These are phyloP conservation scores for Entomophthora muscae DNA, from an alignment of 371 early-diverging fungal genomes.

Conservation along the genomic window DNA sequence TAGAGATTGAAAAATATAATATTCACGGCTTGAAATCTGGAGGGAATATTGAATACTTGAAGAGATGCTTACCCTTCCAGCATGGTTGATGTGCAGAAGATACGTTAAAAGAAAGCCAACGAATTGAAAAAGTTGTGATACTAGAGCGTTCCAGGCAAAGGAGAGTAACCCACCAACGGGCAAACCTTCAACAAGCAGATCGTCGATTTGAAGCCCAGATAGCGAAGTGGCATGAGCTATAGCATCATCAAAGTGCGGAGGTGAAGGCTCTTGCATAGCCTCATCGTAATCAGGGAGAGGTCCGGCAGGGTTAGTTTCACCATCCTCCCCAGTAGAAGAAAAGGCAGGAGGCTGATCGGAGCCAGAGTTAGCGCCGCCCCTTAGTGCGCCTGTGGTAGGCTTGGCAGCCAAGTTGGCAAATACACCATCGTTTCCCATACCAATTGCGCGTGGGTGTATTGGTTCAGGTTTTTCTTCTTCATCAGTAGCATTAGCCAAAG, in stretches of 20 bases:
- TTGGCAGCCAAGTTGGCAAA: conserved; percentile 39
- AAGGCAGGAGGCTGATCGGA: neutral
- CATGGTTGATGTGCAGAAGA: conserved; percentile 40
- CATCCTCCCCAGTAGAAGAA: conserved; percentile 12
- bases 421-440: conserved; percentile 31
- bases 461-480: conserved; percentile 6
- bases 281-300: conserved; percentile 25
- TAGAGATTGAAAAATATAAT: neutral
- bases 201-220: conserved; percentile 14
- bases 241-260: conserved; percentile 36
- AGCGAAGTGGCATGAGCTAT: conserved; percentile 32
- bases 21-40: neutral
- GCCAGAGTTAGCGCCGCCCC: neutral
- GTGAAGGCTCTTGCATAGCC: conserved; percentile 36
- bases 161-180: conserved; percentile 36
- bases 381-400: conserved; percentile 19
- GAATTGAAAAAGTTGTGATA: conserved; percentile 34
- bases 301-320: conserved; percentile 23
- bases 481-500: neutral
- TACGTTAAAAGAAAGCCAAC: conserved; percentile 52
- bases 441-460: conserved; percentile 9
- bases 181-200: conserved; percentile 37
- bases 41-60: neutral
- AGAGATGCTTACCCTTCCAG: conserved; percentile 25
- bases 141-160: conserved; percentile 39